Percentiles rank a stretch among this genome's conserved stretches.
Evolutionary conservation across 2,329 filamentous ascomycete genomes (phyloP).

Genomic region (Trichoderma breve): DNA sequence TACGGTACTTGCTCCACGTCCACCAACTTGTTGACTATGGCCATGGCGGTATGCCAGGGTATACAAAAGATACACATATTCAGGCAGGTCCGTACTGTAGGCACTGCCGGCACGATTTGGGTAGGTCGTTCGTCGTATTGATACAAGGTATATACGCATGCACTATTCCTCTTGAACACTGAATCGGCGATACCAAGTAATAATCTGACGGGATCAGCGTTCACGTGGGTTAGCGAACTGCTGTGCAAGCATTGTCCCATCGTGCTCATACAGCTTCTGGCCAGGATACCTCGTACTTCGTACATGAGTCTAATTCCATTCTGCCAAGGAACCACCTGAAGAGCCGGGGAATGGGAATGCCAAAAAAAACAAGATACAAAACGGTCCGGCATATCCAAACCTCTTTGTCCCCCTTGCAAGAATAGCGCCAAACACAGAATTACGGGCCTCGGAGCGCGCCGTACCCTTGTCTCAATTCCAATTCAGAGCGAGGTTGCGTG

Average conservation of each 20-base stretch:
- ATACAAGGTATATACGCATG: background rate
- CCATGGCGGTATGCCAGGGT: background rate
- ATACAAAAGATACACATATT: background rate
- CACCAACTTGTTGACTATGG: background rate
- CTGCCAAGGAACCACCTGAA: background rate
- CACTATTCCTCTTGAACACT: background rate
- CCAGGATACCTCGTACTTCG: background rate
- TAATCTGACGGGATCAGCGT: constrained; percentile 8
- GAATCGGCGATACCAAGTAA: background rate
- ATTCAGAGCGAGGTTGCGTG: background rate
- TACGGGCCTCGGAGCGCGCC: constrained; percentile 4
- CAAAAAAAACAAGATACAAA: background rate
- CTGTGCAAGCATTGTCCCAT: background rate
- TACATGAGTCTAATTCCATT: background rate
- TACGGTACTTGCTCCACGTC: background rate
- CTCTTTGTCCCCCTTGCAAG: background rate
- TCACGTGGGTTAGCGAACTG: constrained; percentile 3
- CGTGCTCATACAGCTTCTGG: background rate
- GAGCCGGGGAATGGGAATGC: background rate
- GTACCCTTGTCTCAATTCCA: background rate
- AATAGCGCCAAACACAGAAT: background rate
- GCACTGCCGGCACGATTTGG: background rate
- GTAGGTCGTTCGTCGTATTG: background rate
- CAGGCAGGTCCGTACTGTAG: background rate
- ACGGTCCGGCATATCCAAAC: background rate